A percentile compares a stretch with the other conserved stretches of the same genome.
Conservation (phyloP, 805 yeast species). For the Pichia nakasei region DNA sequence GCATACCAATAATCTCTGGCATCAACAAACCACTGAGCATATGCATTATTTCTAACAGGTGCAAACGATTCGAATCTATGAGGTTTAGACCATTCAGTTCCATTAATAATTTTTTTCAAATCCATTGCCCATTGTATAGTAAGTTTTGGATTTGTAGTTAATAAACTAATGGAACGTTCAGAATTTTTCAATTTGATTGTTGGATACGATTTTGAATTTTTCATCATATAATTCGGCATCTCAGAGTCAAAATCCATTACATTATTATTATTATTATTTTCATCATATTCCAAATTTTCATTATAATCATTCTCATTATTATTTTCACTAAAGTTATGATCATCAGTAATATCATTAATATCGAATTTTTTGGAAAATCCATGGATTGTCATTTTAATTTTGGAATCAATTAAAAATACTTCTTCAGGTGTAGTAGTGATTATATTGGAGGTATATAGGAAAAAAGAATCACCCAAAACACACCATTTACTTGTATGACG, state of each 20-base stretch:
- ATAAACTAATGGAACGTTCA: conserved; percentile 68
- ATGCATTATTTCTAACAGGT: conserved; percentile 76
- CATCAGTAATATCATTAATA: background rate
- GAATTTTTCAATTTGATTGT: conserved; percentile 58
- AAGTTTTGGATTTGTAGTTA: conserved; percentile 57
- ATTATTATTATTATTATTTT: conserved; percentile 18
- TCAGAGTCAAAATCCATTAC: conserved; percentile 28
- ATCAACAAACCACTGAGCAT: conserved; percentile 96
- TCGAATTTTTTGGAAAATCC: conserved; percentile 24
- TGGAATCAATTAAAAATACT: conserved; percentile 78
- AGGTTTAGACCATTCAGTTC: conserved; percentile 61
- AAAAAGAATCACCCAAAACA: conserved; percentile 72
- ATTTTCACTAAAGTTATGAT: conserved; percentile 15
- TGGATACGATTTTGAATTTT: conserved; percentile 39
- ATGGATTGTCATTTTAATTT: conserved; percentile 31
- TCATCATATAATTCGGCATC: conserved; percentile 24
- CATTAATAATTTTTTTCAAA: conserved; percentile 55
- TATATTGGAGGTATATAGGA: conserved; percentile 79
- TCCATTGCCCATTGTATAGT: conserved; percentile 71
- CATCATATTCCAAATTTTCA: conserved; percentile 5
- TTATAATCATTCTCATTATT: conserved; percentile 2
- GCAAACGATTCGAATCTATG: conserved; percentile 88
- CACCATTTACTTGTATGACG: conserved; percentile 94
- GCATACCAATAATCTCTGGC: conserved; percentile 94
- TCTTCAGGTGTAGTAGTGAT: conserved; percentile 84